Evolutionary conservation across 306 rosid genomes (phyloP).

Genomic region (Cucurbita moschata): DNA sequence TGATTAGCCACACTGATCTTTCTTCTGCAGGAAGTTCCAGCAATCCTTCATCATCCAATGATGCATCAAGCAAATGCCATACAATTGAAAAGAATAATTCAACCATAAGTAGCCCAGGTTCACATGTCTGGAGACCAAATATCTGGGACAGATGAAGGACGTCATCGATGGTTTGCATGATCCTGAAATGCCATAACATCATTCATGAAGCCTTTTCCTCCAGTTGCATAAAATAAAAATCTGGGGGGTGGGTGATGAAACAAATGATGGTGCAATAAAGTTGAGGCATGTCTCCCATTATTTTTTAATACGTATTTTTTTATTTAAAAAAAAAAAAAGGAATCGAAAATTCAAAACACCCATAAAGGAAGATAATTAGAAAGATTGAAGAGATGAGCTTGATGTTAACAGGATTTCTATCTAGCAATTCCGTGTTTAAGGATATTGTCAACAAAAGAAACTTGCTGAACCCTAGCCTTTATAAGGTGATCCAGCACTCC

Average conservation of each 20-base stretch:
- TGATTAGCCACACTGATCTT: slow-evolving; percentile 45
- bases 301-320: background rate
- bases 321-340: background rate
- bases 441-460: too few relatives aligned
- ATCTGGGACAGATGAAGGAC: slow-evolving; percentile 68
- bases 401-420: background rate
- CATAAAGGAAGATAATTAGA: background rate
- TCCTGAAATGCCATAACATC: slow-evolving; percentile 40
- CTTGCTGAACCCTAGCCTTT: background rate
- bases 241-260: background rate
- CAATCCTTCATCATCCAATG: slow-evolving; percentile 76
- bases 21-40: slow-evolving; percentile 46
- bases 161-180: slow-evolving; percentile 62
- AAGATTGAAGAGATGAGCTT: background rate
- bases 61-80: slow-evolving; percentile 78
- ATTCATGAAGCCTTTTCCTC: background rate
- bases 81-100: slow-evolving; percentile 66
- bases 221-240: background rate
- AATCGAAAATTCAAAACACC: background rate
- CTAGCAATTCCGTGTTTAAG: too few relatives aligned
- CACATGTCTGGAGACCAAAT: slow-evolving; percentile 41
- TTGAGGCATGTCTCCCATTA: background rate
- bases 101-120: slow-evolving; percentile 67
- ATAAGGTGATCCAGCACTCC: background rate
- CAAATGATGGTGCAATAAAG: background rate